Evolutionary conservation across 352 stramenopile genomes (phyloP).

Genomic region (Aphanomyces astaci): DNA sequence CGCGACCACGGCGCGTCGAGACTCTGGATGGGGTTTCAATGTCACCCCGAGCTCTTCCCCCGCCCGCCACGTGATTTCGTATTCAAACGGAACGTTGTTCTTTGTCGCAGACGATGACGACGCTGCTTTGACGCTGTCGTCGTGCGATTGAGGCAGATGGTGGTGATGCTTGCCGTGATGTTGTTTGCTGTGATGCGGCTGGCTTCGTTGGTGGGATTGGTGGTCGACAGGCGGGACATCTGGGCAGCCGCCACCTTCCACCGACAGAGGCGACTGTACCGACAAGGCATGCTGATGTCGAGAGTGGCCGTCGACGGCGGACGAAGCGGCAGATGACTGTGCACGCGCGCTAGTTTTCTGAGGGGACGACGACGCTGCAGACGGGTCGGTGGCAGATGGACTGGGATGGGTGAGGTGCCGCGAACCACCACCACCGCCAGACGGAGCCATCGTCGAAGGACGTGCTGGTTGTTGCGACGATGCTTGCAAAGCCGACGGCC

Average conservation of each 20-base stretch:
- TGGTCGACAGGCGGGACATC: too few species aligned
- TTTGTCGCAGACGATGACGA: not conserved
- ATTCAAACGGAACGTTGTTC: constrained; percentile 28
- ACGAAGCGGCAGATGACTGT: not conserved
- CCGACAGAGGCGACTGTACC: not conserved
- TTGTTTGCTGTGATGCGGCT: not conserved
- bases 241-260: not conserved
- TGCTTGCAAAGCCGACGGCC: not conserved
- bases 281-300: too few species aligned
- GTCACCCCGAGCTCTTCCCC: constrained; percentile 57
- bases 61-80: constrained; percentile 66
- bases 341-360: not conserved
- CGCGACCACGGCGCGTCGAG: constrained; percentile 57
- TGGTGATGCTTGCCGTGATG: not conserved
- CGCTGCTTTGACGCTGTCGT: not conserved
- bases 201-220: too few species aligned
- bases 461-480: too few species aligned
- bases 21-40: constrained; percentile 58
- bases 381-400: too few species aligned
- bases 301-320: too few species aligned
- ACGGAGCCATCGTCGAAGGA: not conserved
- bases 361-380: not conserved
- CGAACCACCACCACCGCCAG: too few species aligned
- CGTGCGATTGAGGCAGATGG: not conserved
- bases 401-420: too few species aligned